Percentiles rank a stretch among this genome's conserved stretches.
phyloP scores from a whole-genome alignment of 805 yeast genomes.

The Candida railenensis region DNA sequence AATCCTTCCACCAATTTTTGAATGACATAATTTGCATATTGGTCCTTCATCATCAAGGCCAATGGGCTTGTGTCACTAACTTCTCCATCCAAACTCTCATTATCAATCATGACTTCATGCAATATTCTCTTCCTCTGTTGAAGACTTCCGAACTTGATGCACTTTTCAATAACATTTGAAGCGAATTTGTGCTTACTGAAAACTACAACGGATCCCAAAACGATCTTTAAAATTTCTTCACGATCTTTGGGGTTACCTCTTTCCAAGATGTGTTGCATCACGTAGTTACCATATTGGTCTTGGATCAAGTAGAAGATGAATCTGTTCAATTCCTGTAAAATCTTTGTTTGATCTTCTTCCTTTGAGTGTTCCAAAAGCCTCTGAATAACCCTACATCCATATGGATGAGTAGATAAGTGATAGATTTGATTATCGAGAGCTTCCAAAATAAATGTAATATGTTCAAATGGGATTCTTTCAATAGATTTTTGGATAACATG shows the following conservation, averaged over 20 bases:
- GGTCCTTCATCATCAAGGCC: conserved; percentile 95
- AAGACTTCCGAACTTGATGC: conserved; percentile 70
- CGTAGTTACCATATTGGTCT: conserved; percentile 97
- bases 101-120: conserved; percentile 59
- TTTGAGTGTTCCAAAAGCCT: conserved; percentile 80
- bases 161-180: conserved; percentile 94
- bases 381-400: conserved; percentile 97
- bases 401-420: conserved; percentile 90
- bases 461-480: conserved; percentile 74
- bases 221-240: conserved; percentile 61
- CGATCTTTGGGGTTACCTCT: conserved; percentile 68
- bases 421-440: conserved; percentile 71
- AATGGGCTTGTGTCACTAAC: conserved; percentile 69
- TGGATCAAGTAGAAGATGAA: conserved; percentile 77
- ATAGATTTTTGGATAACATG: conserved; percentile 96
- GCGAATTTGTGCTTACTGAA: conserved; percentile 97
- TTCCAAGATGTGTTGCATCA: conserved; percentile 91
- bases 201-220: conserved; percentile 67
- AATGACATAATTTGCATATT: conserved; percentile 95
- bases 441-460: conserved; percentile 68
- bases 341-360: conserved; percentile 59
- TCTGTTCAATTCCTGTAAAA: conserved; percentile 70
- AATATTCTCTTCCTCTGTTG: conserved; percentile 63
- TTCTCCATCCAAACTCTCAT: conserved; percentile 46
- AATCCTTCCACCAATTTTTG: conserved; percentile 89